Percentiles rank a stretch among this genome's conserved stretches.
phyloP scores from a whole-genome alignment of 1,284 basidiomycete genomes.

The Trichosporon sp. region DNA sequence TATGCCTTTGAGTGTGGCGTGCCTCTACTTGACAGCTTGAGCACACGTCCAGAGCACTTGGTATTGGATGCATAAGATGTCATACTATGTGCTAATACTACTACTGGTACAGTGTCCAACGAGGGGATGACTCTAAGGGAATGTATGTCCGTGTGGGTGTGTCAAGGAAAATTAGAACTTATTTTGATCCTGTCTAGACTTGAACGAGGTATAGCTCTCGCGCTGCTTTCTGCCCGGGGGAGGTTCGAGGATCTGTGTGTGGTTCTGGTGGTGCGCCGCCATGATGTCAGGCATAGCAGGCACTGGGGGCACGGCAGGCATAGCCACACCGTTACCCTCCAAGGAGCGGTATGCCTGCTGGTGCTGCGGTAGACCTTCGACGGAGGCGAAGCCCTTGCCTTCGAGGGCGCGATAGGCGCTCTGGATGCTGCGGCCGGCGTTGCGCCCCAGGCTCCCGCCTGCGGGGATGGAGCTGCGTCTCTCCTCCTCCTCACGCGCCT shows the following conservation, averaged over 20 bases:
- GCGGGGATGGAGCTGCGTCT: not conserved
- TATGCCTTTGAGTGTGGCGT: too few species aligned
- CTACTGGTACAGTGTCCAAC: not conserved
- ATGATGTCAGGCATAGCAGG: not conserved
- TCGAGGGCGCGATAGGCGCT: not conserved
- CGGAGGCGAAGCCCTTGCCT: not conserved
- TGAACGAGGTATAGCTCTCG: not conserved
- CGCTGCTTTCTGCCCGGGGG: not conserved
- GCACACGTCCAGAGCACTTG: too few species aligned
- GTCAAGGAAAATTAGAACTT: not conserved
- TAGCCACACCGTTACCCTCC: not conserved
- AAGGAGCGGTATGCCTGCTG: not conserved
- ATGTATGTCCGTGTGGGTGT: too few species aligned
- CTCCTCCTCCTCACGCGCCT: not conserved
- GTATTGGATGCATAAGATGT: slow-evolving; percentile 1
- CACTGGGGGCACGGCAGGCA: too few species aligned
- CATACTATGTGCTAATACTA: not conserved
- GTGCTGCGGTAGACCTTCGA: not conserved
- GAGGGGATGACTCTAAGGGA: not conserved
- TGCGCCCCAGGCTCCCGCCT: not conserved
- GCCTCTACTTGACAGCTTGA: too few species aligned
- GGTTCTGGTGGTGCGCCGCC: not conserved
- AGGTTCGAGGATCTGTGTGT: not conserved
- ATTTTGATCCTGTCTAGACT: not conserved
- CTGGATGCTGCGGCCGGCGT: not conserved